These are phyloP conservation scores for Saitozyma sp. DNA, from an alignment of 768 basidiomycete genomes.

Conservation along the genomic window DNA sequence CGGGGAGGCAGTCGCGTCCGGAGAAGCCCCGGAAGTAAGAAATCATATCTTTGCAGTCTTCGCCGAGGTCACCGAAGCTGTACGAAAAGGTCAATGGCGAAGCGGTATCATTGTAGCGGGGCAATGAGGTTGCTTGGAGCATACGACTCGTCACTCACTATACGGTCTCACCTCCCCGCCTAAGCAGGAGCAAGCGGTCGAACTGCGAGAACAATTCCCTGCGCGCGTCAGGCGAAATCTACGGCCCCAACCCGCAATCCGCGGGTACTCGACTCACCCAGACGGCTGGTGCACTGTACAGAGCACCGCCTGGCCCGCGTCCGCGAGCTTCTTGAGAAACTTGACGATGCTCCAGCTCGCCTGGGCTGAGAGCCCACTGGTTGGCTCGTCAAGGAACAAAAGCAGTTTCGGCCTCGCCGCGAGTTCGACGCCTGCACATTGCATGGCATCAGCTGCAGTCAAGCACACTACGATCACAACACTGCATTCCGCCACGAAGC, in stretches of 20 bases:
- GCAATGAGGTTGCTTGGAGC: too few species aligned
- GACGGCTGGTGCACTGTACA: constrained; percentile 65
- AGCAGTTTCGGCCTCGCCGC: constrained; percentile 75
- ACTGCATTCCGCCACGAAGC: too few species aligned
- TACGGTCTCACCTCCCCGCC: constrained; percentile 63
- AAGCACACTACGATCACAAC: too few species aligned
- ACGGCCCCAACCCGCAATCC: too few species aligned
- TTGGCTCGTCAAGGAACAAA: constrained; percentile 73
- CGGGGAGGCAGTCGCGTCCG: constrained; percentile 61
- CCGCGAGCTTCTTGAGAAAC: constrained; percentile 72
- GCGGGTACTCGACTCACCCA: constrained; percentile 46
- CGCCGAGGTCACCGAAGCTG: constrained; percentile 59
- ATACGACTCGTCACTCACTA: too few species aligned
- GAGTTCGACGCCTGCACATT: constrained; percentile 63
- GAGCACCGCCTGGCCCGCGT: constrained; percentile 77
- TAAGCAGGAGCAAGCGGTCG: constrained; percentile 71
- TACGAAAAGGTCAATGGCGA: constrained; percentile 1
- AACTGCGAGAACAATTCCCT: constrained; percentile 73
- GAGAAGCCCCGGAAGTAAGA: constrained; percentile 75
- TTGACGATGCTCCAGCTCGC: constrained; percentile 67
- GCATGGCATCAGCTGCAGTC: too few species aligned
- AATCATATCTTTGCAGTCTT: constrained; percentile 62
- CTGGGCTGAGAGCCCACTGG: constrained; percentile 57
- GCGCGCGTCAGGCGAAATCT: too few species aligned
- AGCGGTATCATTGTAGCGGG: not conserved